A percentile compares a stretch with the other conserved stretches of the same genome.
These are phyloP conservation scores for Lepraria neglecta DNA, from an alignment of 495 filamentous ascomycete genomes.

Conservation along the genomic window DNA sequence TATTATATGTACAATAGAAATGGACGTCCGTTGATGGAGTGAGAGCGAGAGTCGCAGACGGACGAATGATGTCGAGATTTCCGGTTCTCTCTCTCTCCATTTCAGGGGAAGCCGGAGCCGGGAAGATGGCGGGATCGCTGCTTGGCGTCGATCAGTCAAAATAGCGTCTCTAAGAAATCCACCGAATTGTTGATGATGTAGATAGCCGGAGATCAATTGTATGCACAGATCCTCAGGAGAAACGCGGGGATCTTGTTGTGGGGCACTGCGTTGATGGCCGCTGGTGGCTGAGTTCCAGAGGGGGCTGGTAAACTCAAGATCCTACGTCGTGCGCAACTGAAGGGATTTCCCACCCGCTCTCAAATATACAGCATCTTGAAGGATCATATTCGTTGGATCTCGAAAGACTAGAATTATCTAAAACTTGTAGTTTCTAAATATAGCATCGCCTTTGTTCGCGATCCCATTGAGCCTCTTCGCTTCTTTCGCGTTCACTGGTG, in stretches of 20 bases:
- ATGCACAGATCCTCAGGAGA: too few relatives aligned
- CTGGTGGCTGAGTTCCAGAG: too few relatives aligned
- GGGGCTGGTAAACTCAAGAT: background rate
- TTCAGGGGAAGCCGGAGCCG: background rate
- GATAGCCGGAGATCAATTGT: too few relatives aligned
- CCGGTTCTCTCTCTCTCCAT: background rate
- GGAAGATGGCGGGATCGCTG: conserved; percentile 9
- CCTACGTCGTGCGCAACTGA: background rate
- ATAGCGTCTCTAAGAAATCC: too few relatives aligned
- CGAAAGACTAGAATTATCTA: conserved; percentile 8
- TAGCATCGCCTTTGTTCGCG: conserved; percentile 21
- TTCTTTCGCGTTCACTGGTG: conserved; percentile 13
- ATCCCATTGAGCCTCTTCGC: conserved; percentile 24
- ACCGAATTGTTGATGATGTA: too few relatives aligned
- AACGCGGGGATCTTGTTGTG: too few relatives aligned
- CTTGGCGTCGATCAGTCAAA: conserved; percentile 3
- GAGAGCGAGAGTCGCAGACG: too few relatives aligned
- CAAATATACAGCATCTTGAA: conserved; percentile 2
- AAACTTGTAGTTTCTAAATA: conserved; percentile 25
- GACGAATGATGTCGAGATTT: too few relatives aligned
- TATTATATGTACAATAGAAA: conserved; percentile 25
- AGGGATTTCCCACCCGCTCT: background rate
- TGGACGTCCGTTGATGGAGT: background rate
- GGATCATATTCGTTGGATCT: conserved; percentile 1
- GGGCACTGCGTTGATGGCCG: too few relatives aligned